Evolutionary conservation across 257 asterid genomes (phyloP).

Genomic region (Catharanthus roseus): DNA sequence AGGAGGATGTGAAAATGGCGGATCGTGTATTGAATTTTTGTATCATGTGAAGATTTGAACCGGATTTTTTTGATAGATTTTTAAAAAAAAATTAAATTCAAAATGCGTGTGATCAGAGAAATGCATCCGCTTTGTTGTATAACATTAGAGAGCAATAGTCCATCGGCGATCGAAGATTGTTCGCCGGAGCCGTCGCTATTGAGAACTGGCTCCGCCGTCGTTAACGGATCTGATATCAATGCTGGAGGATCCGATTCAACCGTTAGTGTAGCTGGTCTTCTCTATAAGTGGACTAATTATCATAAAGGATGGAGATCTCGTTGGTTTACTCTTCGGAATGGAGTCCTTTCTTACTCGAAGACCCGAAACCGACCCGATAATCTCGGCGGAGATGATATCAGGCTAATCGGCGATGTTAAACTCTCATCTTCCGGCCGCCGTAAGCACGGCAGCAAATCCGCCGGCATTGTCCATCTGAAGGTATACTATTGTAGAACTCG

Average conservation of each 20-base stretch:
- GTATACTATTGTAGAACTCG: slow-evolving; percentile 19
- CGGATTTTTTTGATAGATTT: not conserved
- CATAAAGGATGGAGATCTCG: slow-evolving; percentile 98
- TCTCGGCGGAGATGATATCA: slow-evolving; percentile 35
- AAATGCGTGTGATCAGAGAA: slow-evolving; percentile 76
- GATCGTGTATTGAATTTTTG: not conserved
- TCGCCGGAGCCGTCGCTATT: slow-evolving; percentile 68
- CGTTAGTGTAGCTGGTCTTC: slow-evolving; percentile 60
- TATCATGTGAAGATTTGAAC: not conserved
- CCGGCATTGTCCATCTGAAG: slow-evolving; percentile 83
- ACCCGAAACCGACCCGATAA: slow-evolving; percentile 46
- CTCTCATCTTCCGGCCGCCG: slow-evolving; percentile 28
- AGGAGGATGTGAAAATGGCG: not conserved
- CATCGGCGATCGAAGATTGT: slow-evolving; percentile 48
- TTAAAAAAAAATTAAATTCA: not conserved
- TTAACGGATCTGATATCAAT: slow-evolving; percentile 63
- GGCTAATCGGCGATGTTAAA: slow-evolving; percentile 25
- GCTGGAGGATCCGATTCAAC: slow-evolving; percentile 59
- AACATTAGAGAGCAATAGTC: slow-evolving; percentile 48
- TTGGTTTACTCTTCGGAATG: slow-evolving; percentile 74
- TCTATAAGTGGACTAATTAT: slow-evolving; percentile 89
- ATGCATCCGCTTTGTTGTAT: slow-evolving; percentile 96
- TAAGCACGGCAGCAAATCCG: slow-evolving; percentile 45
- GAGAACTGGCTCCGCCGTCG: slow-evolving; percentile 67
- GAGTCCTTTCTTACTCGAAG: slow-evolving; percentile 74